Evolutionary conservation across 2,329 filamentous ascomycete genomes (phyloP).

Genomic region (Phaeomoniella chlamydospora): DNA sequence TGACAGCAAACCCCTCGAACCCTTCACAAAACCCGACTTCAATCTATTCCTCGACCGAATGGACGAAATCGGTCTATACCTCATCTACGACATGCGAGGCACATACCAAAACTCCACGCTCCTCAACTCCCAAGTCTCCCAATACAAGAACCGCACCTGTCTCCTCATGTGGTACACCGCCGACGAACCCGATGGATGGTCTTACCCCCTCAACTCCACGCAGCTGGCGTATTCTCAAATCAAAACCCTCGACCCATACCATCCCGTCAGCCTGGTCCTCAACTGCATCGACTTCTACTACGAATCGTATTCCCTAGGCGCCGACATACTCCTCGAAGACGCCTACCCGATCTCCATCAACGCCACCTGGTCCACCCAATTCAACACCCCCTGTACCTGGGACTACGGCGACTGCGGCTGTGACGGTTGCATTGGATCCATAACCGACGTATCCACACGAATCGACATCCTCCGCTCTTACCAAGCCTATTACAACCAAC

Average conservation of each 20-base stretch:
- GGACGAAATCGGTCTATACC: constrained; percentile 28
- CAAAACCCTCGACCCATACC: constrained; percentile 41
- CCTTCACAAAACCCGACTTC: constrained; percentile 17
- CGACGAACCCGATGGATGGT: constrained; percentile 42
- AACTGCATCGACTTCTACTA: constrained; percentile 52
- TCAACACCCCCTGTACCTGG: constrained; percentile 40
- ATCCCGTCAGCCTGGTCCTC: constrained; percentile 43
- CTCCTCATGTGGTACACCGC: constrained; percentile 34
- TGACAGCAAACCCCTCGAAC: constrained; percentile 12
- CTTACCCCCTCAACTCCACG: constrained; percentile 37
- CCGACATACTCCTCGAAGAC: constrained; percentile 47
- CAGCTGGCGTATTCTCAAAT: constrained; percentile 28
- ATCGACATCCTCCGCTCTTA: constrained; percentile 26
- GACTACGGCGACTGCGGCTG: constrained; percentile 51
- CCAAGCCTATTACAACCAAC: constrained; percentile 21
- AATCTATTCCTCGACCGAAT: constrained; percentile 24
- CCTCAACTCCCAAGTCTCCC: constrained; percentile 17
- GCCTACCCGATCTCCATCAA: constrained; percentile 47
- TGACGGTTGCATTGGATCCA: constrained; percentile 41
- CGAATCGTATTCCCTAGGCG: constrained; percentile 35
- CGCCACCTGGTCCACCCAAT: constrained; percentile 35
- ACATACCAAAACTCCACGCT: constrained; percentile 23
- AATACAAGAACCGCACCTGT: constrained; percentile 9
- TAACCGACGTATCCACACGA: constrained; percentile 36
- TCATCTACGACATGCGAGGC: constrained; percentile 32